phyloP scores from a whole-genome alignment of 31 red algal genomes.

The Endocladia muricata region DNA sequence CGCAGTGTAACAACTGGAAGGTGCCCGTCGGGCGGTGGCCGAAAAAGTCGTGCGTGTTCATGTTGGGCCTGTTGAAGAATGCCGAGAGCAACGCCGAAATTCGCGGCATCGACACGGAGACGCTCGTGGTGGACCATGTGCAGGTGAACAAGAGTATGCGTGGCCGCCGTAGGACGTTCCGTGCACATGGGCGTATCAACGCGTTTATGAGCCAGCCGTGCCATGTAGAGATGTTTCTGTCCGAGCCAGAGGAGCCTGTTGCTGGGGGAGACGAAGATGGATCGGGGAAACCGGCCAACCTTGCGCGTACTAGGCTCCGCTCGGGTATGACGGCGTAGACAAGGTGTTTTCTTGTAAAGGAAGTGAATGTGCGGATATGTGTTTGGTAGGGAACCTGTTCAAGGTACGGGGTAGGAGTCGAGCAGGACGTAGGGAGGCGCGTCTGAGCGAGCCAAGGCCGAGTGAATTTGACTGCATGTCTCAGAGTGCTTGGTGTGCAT shows the following conservation, averaged over 20 bases:
- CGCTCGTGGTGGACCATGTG: slow-evolving; percentile 86
- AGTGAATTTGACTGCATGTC: no score
- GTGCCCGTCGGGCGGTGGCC: slow-evolving; percentile 92
- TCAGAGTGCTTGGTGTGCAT: no score
- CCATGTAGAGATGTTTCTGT: slow-evolving; percentile 95
- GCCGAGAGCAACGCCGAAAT: slow-evolving; percentile 90
- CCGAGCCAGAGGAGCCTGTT: slow-evolving; percentile 64
- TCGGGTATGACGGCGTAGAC: slow-evolving; percentile 64
- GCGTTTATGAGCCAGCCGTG: slow-evolving; percentile 98
- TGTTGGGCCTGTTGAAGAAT: slow-evolving; percentile 92
- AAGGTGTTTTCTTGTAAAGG: no score
- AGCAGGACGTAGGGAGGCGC: no score
- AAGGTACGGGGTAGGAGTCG: no score
- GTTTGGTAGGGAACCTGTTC: no score
- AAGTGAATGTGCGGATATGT: no score
- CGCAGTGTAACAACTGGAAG: slow-evolving; percentile 88
- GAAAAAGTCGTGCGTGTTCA: slow-evolving; percentile 67
- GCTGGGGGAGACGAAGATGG: slow-evolving; percentile 63
- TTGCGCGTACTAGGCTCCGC: slow-evolving; percentile 50
- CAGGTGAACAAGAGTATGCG: slow-evolving; percentile 96
- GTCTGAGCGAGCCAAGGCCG: no score
- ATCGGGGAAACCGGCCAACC: slow-evolving; percentile 39
- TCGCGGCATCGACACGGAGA: slow-evolving; percentile 90
- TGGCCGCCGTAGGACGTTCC: slow-evolving; percentile 92
- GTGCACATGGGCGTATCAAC: slow-evolving; percentile 97